Evolutionary conservation across 2,329 filamentous ascomycete genomes (phyloP), one percentile per base, ranked within the genome.

Genomic region (Aphanoascus verrucosus): DNA sequence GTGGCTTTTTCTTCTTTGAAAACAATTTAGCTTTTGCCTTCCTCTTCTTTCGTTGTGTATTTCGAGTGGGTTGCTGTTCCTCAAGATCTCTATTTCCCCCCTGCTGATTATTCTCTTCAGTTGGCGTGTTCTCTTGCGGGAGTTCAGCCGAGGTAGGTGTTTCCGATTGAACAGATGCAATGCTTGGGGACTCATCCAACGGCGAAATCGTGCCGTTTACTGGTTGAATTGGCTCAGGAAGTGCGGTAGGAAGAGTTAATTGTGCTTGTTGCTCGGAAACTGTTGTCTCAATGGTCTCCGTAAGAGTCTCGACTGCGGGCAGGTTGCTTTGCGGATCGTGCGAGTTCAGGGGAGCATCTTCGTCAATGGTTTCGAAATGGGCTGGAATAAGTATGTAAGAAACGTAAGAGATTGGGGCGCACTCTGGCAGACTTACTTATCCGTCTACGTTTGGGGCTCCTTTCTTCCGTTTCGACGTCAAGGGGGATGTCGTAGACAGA

Each of bases 401-500:
- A 35, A 20, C 42, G 1, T 19, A 20, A 12, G 1, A 3, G 6
- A 20, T 15, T 19, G 35, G 4, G 20, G 28, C 42, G n/a, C 20
- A 43, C 46, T 8, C 17, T 11, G 38, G n/a, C 5, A 9, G 31
- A 15, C 56, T 35, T 58, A 60, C 58, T 51, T 46, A 59, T 55
- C 47, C 55, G 45, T 38, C 58, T 56, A 15, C 58, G 54, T 28
- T 60, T 60, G 3, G 49, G n/a, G 31, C 52, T 56, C 28, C 57
- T 55, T 35, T 61, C 58, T 23, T 64, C 61, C 12, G 59, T 51
- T 19, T 58, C 56, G 31, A 66, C 64, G 19, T 71, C 66, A 3
- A 59, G 58, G 1, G 66, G 65, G 52, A 69, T 63, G 48, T 71
- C 68, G 50, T 68, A 70, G 34, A 65, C 61, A 14, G 68, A 69